A percentile compares a stretch with the other conserved stretches of the same genome.
Evolutionary conservation across 2,329 filamentous ascomycete genomes (phyloP).

Genomic region (Immersiporthe knoxdaviesiana): DNA sequence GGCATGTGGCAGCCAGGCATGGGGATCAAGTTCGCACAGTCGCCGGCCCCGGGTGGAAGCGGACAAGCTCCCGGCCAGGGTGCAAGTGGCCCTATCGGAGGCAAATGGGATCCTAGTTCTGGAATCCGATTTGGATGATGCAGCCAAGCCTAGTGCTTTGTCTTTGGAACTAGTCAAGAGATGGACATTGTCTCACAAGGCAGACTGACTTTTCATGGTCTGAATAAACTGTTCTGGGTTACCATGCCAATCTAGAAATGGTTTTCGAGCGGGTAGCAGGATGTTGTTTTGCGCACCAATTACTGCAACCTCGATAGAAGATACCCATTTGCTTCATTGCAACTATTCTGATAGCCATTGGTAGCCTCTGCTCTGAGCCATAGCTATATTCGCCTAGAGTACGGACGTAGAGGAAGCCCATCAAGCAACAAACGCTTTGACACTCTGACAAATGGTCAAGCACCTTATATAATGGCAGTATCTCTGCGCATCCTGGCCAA

Average conservation of each 20-base stretch:
- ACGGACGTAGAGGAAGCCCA: no score
- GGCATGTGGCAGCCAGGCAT: slow-evolving; percentile 79
- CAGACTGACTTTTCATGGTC: not conserved
- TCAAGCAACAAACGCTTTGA: no score
- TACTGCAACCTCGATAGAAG: not conserved
- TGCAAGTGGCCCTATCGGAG: slow-evolving; percentile 35
- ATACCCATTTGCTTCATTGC: not conserved
- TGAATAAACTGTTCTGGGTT: not conserved
- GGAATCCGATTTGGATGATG: slow-evolving; percentile 60
- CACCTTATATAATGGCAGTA: no score
- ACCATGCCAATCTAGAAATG: not conserved
- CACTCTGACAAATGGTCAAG: no score
- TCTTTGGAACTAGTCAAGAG: not conserved
- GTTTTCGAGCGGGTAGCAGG: not conserved
- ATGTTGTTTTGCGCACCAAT: not conserved
- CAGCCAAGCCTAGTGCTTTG: not conserved
- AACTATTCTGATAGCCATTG: not conserved
- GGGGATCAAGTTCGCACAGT: slow-evolving; percentile 74
- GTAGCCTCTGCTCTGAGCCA: not conserved
- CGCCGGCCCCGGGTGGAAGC: slow-evolving; percentile 35
- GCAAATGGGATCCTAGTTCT: slow-evolving; percentile 62
- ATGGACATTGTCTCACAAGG: not conserved
- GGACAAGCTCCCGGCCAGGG: slow-evolving; percentile 18
- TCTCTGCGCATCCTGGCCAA: not conserved
- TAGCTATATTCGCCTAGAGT: not conserved